A percentile compares a stretch with the other conserved stretches of the same genome.
phyloP scores from a whole-genome alignment of 768 basidiomycete genomes.

The Xerocomus spinulosus region DNA sequence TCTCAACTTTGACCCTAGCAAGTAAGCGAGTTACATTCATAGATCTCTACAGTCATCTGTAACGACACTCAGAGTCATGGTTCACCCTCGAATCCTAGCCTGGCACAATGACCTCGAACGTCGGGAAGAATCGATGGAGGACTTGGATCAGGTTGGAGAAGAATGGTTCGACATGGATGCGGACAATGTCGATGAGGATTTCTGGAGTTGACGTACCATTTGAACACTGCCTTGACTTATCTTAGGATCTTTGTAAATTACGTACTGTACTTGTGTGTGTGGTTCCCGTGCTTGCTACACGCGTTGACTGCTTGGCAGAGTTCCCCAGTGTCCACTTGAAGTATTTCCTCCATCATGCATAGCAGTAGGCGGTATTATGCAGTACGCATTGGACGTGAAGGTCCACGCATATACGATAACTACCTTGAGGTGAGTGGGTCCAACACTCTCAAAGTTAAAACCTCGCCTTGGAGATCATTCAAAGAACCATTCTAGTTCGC shows the following conservation, averaged over 20 bases:
- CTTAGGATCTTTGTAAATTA: not conserved
- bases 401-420: slow-evolving; percentile 30
- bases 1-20: slow-evolving; percentile 54
- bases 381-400: slow-evolving; percentile 32
- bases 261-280: not conserved
- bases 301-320: too few relatives aligned
- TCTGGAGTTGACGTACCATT: slow-evolving; percentile 17
- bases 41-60: not conserved
- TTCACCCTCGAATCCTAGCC: slow-evolving; percentile 56
- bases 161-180: slow-evolving; percentile 32
- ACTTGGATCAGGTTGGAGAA: slow-evolving; percentile 11
- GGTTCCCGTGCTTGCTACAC: not conserved
- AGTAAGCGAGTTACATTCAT: slow-evolving; percentile 35
- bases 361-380: slow-evolving; percentile 30
- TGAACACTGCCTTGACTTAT: not conserved
- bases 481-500: slow-evolving; percentile 17
- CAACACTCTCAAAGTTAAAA: too few relatives aligned
- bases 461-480: not conserved
- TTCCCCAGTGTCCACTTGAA: too few relatives aligned
- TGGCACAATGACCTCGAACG: slow-evolving; percentile 44
- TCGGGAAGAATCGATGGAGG: slow-evolving; percentile 8
- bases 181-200: slow-evolving; percentile 33
- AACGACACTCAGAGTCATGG: slow-evolving; percentile 46
- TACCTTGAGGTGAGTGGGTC: slow-evolving; percentile 25
- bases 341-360: too few relatives aligned